A percentile compares a stretch with the other conserved stretches of the same genome.
Conservation (phyloP, 2,329 filamentous ascomycete species). For the Helminthosporium solani region DNA sequence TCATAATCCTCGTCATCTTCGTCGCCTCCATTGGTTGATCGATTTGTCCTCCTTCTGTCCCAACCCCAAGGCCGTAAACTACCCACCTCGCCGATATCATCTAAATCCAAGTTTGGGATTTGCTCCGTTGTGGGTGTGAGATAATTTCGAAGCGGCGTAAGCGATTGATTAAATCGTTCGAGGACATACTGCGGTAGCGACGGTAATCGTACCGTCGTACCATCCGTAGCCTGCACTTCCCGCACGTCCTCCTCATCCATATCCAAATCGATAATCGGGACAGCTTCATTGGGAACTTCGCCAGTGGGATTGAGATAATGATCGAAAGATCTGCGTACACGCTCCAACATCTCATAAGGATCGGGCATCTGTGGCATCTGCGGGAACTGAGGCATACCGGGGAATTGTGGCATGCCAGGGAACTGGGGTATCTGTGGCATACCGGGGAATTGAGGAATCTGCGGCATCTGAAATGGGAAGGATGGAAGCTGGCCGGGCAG, state of each 20-base stretch:
- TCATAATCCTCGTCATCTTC: constrained; percentile 33
- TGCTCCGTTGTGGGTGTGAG: constrained; percentile 38
- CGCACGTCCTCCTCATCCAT: constrained; percentile 36
- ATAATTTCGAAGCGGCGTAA: constrained; percentile 50
- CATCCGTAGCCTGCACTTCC: constrained; percentile 33
- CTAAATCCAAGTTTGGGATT: constrained; percentile 32
- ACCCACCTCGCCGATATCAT: constrained; percentile 19
- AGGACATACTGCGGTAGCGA: constrained; percentile 49
- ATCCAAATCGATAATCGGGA: constrained; percentile 39
- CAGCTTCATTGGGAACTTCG: constrained; percentile 33
- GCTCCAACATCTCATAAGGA: constrained; percentile 39
- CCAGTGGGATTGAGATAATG: constrained; percentile 47
- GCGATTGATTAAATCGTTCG: constrained; percentile 46
- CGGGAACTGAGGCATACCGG: constrained; percentile 33
- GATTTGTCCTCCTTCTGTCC: constrained; percentile 26
- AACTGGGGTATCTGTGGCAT: constrained; percentile 27
- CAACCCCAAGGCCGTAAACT: constrained; percentile 32
- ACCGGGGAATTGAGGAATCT: constrained; percentile 30
- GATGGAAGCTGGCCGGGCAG: constrained; percentile 39
- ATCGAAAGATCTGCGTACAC: constrained; percentile 43
- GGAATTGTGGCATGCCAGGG: constrained; percentile 35
- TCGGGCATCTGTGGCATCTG: constrained; percentile 36
- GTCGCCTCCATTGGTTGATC: constrained; percentile 22
- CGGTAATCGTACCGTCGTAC: constrained; percentile 39
- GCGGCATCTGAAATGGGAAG: constrained; percentile 39